Evolutionary conservation across 1,139 yeast species (phyloP), one percentile per base, ranked within the genome.

Genomic region (Debaryomyces singareniensis): DNA sequence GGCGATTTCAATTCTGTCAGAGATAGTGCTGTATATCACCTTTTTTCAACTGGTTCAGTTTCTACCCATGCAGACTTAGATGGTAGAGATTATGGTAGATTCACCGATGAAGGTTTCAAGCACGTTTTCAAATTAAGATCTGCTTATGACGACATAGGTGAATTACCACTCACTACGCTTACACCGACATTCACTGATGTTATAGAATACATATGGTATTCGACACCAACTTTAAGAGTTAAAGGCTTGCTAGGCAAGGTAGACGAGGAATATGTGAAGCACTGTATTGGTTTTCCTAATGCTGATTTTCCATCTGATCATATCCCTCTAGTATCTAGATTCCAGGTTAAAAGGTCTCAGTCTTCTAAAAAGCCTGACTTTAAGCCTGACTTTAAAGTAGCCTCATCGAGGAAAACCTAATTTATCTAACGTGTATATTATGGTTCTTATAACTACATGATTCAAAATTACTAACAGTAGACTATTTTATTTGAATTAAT

Each of bases 291-390:
- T 6, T 78, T 91, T 56, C 99, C 99, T 14, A 86, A 86, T 52
- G 87, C 89, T 13, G 84, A 87, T 52, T 82, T 83, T 61, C 96
- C 97, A 21, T 84, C 96, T 27, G 98, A 91, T 56, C 97, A 91
- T 58, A 75, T 89, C 46, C 91, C 96, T 12, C 64, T 89, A 40
- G 72, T 87, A 34, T 68, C 91, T 16, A 77, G 78, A 53, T 80
- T 87, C 46, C 84, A 78, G 45, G 71, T 86, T 49, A 78, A 78
- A 53, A 81, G 76, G 52, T 44, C 47, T 27, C 49, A 44, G 16
- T 37, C 51, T 6, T 32, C 41, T 12, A 52, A 51, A 40, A 65
- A 60, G 39, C 62, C 67, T 26, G 71, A 70, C 37, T 61, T 67
- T 43, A 71, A 68, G 48, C 76, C 73, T 20, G 32, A 30, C 16